Evolutionary conservation across 1,139 yeast species (phyloP).

Genomic region (Taphrina wiesneri): DNA sequence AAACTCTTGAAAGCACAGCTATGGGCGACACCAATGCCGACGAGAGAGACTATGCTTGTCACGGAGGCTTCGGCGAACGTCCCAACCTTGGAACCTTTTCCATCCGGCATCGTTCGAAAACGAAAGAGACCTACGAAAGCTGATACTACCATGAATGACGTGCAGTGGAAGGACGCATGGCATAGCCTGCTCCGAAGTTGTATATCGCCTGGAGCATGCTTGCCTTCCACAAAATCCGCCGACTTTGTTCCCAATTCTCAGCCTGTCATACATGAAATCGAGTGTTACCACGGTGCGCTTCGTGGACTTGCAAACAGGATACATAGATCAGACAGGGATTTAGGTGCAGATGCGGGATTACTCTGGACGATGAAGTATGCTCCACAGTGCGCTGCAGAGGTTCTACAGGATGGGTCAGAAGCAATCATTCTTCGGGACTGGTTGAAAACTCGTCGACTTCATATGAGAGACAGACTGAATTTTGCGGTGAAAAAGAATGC

Average conservation of each 20-base stretch:
- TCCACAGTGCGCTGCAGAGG: conserved; percentile 16
- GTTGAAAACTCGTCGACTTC: conserved; percentile 24
- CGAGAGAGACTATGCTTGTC: conserved; percentile 3
- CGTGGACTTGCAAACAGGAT: neutral
- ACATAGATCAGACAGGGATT: no score
- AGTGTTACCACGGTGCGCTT: neutral
- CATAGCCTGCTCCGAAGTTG: neutral
- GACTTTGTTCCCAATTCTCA: neutral
- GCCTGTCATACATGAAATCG: neutral
- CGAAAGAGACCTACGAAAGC: neutral
- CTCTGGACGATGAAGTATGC: conserved; percentile 14
- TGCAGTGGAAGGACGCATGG: neutral
- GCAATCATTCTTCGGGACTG: conserved; percentile 19
- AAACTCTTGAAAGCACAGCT: neutral
- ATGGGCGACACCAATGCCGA: conserved; percentile 5
- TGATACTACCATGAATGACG: neutral
- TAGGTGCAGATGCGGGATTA: neutral
- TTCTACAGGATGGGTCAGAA: conserved; percentile 20
- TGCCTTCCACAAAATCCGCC: neutral
- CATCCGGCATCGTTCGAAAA: neutral
- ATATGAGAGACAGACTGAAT: neutral
- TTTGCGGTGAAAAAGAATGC: neutral
- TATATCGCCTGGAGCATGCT: neutral
- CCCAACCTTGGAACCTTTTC: neutral
- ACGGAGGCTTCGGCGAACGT: neutral